Percentiles rank a stretch among this genome's conserved stretches.
phyloP scores from a whole-genome alignment of 768 basidiomycete species.

The Bullera alba region DNA sequence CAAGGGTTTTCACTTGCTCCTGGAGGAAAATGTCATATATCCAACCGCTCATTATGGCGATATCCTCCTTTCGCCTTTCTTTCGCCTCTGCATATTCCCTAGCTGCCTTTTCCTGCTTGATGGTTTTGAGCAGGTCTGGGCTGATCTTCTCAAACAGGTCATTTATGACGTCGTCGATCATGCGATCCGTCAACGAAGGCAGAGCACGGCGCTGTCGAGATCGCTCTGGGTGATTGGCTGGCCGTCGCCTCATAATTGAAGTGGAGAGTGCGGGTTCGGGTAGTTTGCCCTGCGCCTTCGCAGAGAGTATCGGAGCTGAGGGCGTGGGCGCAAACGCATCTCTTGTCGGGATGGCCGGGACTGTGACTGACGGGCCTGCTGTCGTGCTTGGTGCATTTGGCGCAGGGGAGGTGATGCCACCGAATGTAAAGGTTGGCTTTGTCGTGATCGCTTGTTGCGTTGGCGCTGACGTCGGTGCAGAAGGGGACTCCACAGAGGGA shows the following conservation, averaged over 20 bases:
- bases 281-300: not conserved
- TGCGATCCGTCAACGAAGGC: slow-evolving; percentile 6
- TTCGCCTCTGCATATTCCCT: slow-evolving; percentile 9
- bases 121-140: slow-evolving; percentile 6
- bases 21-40: slow-evolving; percentile 11
- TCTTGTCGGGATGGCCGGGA: not conserved
- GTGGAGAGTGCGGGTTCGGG: not conserved
- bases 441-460: too few relatives aligned
- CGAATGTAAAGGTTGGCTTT: too few relatives aligned
- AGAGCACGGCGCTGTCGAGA: not conserved
- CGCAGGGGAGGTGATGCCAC: too few relatives aligned
- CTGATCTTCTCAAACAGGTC: slow-evolving; percentile 9
- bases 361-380: too few relatives aligned
- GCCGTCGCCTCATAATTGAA: not conserved
- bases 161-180: slow-evolving; percentile 20
- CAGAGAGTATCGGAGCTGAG: not conserved
- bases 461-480: too few relatives aligned
- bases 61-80: slow-evolving; percentile 8
- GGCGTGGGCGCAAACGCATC: not conserved
- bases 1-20: slow-evolving; percentile 6
- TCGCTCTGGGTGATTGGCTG: not conserved
- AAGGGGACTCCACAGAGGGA: too few relatives aligned
- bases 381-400: too few relatives aligned
- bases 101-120: slow-evolving; percentile 22
- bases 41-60: slow-evolving; percentile 7